Evolutionary conservation across 129 eudicot genomes (phyloP).

Genomic region (Flaveria sonorensis): DNA sequence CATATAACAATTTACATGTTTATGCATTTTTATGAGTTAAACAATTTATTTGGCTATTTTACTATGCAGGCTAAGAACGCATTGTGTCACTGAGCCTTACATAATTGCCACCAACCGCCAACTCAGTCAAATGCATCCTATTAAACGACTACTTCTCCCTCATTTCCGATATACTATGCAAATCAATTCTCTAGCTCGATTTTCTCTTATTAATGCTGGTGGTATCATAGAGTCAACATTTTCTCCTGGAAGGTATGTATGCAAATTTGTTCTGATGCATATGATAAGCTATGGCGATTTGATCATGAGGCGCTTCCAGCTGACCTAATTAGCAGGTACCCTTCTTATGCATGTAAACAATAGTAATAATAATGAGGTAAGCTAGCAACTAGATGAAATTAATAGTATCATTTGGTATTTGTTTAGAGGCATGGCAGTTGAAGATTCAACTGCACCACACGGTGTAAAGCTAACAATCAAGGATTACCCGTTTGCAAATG

Average conservation of each 20-base stretch:
- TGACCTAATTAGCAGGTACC: conserved; percentile 67
- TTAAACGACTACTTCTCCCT: conserved; percentile 50
- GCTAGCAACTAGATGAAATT: not conserved
- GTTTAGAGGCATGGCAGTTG: conserved; percentile 60
- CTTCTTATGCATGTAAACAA: not conserved
- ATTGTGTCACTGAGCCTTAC: conserved; percentile 74
- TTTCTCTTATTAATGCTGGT: conserved; percentile 46
- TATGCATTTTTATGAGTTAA: not conserved
- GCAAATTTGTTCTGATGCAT: conserved; percentile 66
- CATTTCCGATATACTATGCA: conserved; percentile 80
- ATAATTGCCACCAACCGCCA: conserved; percentile 72
- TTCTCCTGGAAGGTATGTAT: conserved; percentile 59
- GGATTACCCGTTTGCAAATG: conserved; percentile 57
- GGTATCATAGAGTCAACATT: conserved; percentile 69
- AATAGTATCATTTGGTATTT: not conserved
- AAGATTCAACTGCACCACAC: conserved; percentile 39
- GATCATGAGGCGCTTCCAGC: conserved; percentile 69
- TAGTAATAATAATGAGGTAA: not conserved
- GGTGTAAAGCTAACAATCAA: conserved; percentile 41
- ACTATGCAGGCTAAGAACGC: conserved; percentile 72
- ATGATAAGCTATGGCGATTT: conserved; percentile 68
- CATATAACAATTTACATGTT: not conserved
- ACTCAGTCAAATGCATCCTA: conserved; percentile 80
- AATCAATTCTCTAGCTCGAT: conserved; percentile 70
- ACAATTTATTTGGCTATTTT: not conserved